Base-by-base conservation (phyloP, 129 eudicot genomes). In the Lonicera japonica region DNA sequence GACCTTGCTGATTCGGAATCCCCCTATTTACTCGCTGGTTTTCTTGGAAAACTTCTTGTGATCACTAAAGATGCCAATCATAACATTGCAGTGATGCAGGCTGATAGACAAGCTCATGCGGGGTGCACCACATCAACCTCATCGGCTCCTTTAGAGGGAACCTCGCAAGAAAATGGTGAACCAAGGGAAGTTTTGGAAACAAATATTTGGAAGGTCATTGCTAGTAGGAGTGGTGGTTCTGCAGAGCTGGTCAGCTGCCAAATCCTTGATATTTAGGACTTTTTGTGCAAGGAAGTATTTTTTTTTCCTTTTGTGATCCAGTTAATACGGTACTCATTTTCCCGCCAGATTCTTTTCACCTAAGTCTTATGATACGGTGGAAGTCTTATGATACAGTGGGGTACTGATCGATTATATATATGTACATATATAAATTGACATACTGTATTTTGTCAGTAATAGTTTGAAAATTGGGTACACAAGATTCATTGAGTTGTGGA, bases 191-290 rank as follows among this genome's bases (percentile, higher is more conserved):
- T 51, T 48, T 60, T 77, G 25, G 80, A 70, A 50, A 64, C 60
- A 24, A 77, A 60, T 61, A 59, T 80, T n/a, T 94, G 99, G 99
- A 81, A 57, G n/a, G 84, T 80, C 25, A 74, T 88, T 68, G 87
- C 94, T 22, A 62, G 78, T 8, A 81, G 76, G 68, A 75, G 71
- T 71, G 86, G 69, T 72, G 89, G 80, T 58, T 74, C 92, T 4
- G 79, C 79, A 1, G 99, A 94, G 72, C 88, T 94, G 19, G 81
- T 94, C 61, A 86, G 96, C 75, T 92, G 99, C 75, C 96, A 87
- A 75, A 83, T 80, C 62, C 96, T 92, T 67, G 80, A 79, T 72
- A 70, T 92, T 22, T 92, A 89, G 76, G 29, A 25, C 50, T 34
- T 17, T 8, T 47, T 11, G 11, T 57, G 45, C 20, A 53, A 64